phyloP scores from a whole-genome alignment of 371 early-diverging fungal species.

The Encephalitozoon hellem region DNA sequence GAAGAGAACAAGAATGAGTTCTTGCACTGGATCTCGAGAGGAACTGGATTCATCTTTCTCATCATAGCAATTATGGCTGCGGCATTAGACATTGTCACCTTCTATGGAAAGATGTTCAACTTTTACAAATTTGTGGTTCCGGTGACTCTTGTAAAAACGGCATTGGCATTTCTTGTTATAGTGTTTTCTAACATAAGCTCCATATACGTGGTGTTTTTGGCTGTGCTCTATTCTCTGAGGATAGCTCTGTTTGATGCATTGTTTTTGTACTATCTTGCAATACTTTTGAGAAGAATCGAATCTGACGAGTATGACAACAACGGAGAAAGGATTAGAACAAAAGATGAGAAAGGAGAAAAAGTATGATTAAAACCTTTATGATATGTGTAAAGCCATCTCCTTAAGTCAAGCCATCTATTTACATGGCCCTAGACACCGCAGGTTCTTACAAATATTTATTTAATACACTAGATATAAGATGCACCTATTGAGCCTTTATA shows the following conservation, averaged over 20 bases:
- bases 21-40: background rate
- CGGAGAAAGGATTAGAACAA: conserved; percentile 15
- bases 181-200: conserved; percentile 21
- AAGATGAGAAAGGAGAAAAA: conserved; percentile 2
- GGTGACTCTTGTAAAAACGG: background rate
- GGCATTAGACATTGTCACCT: background rate
- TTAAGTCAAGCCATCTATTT: no score
- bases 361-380: conserved; percentile 5
- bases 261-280: conserved; percentile 34
- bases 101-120: background rate
- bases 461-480: background rate
- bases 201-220: conserved; percentile 16
- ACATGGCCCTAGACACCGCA: background rate
- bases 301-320: conserved; percentile 43
- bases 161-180: conserved; percentile 7
- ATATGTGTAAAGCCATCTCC: background rate
- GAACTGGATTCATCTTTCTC: background rate
- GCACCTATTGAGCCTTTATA: background rate
- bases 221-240: conserved; percentile 2
- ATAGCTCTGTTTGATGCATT: background rate
- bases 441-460: background rate
- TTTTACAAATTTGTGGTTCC: background rate
- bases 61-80: background rate
- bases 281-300: conserved; percentile 26
- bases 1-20: background rate